These are phyloP conservation scores for Ogataea sp. DNA, from an alignment of 805 yeast species.

Conservation along the genomic window DNA sequence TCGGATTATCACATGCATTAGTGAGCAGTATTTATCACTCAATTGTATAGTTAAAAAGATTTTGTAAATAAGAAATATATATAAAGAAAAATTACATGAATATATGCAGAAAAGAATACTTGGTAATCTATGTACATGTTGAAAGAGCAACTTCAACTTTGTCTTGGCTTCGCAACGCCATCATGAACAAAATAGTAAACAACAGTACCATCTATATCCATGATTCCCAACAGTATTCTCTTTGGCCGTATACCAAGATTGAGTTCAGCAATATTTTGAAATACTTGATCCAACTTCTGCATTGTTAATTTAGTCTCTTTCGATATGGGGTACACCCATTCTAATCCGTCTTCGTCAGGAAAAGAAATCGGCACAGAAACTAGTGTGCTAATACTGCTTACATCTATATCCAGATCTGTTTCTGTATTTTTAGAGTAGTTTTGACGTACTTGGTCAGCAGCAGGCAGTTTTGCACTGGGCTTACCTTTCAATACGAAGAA, in stretches of 20 bases:
- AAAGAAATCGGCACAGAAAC: neutral
- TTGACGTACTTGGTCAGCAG: neutral
- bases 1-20: neutral
- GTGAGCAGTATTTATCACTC: neutral
- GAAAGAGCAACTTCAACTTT: too few relatives aligned
- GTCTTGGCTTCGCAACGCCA: slow-evolving; percentile 56
- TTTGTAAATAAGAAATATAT: neutral
- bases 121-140: slow-evolving; percentile 1
- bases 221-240: slow-evolving; percentile 45
- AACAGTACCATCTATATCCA: slow-evolving; percentile 59
- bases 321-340: slow-evolving; percentile 36
- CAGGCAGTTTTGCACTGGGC: neutral
- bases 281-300: slow-evolving; percentile 31
- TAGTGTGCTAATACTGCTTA: neutral
- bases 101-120: too few relatives aligned
- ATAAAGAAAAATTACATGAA: neutral
- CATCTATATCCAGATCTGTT: neutral
- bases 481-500: neutral
- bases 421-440: neutral
- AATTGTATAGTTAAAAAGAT: neutral
- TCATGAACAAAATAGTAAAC: slow-evolving; percentile 63
- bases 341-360: too few relatives aligned
- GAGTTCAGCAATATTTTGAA: slow-evolving; percentile 18
- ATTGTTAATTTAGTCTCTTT: slow-evolving; percentile 26
- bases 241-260: slow-evolving; percentile 23